Evolutionary conservation across 2,329 filamentous ascomycete species (phyloP), one percentile per base, ranked within the genome.

Genomic region (Rutstroemia sp.): DNA sequence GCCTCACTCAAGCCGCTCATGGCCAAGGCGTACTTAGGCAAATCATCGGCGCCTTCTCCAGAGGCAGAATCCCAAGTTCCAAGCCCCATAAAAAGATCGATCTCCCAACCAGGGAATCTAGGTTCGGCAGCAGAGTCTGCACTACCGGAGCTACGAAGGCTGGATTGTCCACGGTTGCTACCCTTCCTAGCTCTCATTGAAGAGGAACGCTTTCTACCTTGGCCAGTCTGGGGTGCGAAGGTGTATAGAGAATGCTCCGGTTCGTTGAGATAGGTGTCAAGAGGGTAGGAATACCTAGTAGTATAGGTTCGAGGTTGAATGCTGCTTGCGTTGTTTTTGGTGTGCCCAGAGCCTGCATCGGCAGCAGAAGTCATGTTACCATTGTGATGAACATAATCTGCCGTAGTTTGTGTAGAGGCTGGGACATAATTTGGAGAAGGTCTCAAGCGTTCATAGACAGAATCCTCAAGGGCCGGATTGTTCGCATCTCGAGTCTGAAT

Each of bases 81-180:
- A 6, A 58, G 23, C 21, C 41, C 56, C 3, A 30, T 51, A 7
- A 61, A 52, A 1, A 46, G 45, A 59, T 63, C 61, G 18, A 42
- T 41, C 2, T 49, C 62, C 50, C 59, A 60, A 19, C 55, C 58
- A 16, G 21, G 41, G 21, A 51, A 52, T 19, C 55, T 54, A 38
- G 42, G 38, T 4, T 63, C 60, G 2, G 39, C 7, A 10, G 12
- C 49, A 45, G 9, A 25, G 25, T 21, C n/a, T 9, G 50, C 53
- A 47, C 59, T 60, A 6, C 59, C 51, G 21, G 53, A 61, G 21
- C 58, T 65, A 49, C 41, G 47, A 10, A 48, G 14, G 42, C 59
- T 63, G 14, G 50, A 54, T 41, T 56, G 52, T 27, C 63, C 65
- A 18, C 49, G 49, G 47, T 60, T 60, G 21, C 60, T 67, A 19